Evolutionary conservation across 2,329 filamentous ascomycete genomes (phyloP).

Genomic region (Triangularia verruculosa): DNA sequence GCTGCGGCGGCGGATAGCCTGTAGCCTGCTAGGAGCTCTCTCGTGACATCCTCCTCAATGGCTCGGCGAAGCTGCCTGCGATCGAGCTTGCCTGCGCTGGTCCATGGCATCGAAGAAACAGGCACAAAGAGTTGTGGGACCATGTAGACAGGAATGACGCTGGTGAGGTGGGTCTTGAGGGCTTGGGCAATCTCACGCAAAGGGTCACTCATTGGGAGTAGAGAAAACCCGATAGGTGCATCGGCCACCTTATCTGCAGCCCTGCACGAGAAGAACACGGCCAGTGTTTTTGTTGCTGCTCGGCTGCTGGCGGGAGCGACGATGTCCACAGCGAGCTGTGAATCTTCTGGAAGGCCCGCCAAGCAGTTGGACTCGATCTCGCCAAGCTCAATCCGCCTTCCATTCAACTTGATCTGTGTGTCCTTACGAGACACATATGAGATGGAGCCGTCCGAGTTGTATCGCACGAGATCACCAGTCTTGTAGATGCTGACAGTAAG

Average conservation of each 20-base stretch:
- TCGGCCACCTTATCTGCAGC: not conserved
- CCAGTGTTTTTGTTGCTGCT: constrained; percentile 18
- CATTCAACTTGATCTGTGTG: constrained; percentile 66
- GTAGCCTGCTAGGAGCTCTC: constrained; percentile 13
- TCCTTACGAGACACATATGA: constrained; percentile 63
- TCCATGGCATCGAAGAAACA: constrained; percentile 26
- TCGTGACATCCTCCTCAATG: constrained; percentile 15
- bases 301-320: constrained; percentile 13
- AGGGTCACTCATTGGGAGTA: constrained; percentile 17
- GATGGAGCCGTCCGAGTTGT: constrained; percentile 51
- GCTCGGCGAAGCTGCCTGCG: constrained; percentile 21
- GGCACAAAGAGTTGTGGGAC: constrained; percentile 28
- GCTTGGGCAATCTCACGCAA: constrained; percentile 9
- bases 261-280: constrained; percentile 22
- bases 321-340: constrained; percentile 41
- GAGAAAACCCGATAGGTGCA: constrained; percentile 11
- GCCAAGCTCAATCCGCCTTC: constrained; percentile 61
- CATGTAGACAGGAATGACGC: constrained; percentile 27
- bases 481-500: constrained; percentile 45
- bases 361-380: constrained; percentile 52
- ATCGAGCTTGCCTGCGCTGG: constrained; percentile 28
- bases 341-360: constrained; percentile 41
- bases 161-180: constrained; percentile 16
- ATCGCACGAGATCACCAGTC: constrained; percentile 58
- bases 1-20: constrained; percentile 15